Base-by-base conservation (phyloP, 139 green algal genomes). In the Coelastrella sp. region DNA sequence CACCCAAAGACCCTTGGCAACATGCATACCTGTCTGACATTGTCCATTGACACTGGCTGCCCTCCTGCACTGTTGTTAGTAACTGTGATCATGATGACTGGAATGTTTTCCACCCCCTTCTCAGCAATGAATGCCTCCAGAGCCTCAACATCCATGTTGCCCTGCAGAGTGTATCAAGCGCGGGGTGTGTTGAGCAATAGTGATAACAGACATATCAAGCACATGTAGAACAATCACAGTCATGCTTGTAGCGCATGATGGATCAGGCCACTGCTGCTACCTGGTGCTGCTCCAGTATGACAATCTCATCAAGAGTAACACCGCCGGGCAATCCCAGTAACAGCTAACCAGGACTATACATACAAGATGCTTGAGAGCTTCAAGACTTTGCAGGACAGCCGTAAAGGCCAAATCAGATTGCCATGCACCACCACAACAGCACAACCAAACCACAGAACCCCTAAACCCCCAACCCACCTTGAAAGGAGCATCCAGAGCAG, bases 31-130 rank as follows among this genome's bases (percentile, higher is more conserved):
- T 88, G 59, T 3, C 80, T 80, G 32, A 89, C 81, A 57, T 92
- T 92, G 32, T 84, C 88, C 88, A 92, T 92, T 23, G 65, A 76
- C 54, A 92, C 88, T 3, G 88, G 88, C 88, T 92, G 88, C 2
- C 88, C 88, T 65, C 88, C 88, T 57, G 80, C 88, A 65, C 73
- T 89, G 88, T 92, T 92, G 73, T 92, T 92, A 16, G 88, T 92
- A 8, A 92, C 88, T 56, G 88, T 92, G 7, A 92, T 89, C 80
- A 92, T 91, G 16, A 91, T 73, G 16, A 91, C 64, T 2, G 87
- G 87, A 4, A 91, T 71, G 20, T 74, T 71, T 0, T 73, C 78
- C 8, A n/a, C 14, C 0, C 79, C 79, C 87, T 91, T 91, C 16
- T 74, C 87, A 6, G 60, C 19, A 14, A 91, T 73, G 65, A 91